Percentiles rank a stretch among this genome's conserved stretches.
Conservation (phyloP, 1,139 yeast species). For the Diutina ranongensis region DNA sequence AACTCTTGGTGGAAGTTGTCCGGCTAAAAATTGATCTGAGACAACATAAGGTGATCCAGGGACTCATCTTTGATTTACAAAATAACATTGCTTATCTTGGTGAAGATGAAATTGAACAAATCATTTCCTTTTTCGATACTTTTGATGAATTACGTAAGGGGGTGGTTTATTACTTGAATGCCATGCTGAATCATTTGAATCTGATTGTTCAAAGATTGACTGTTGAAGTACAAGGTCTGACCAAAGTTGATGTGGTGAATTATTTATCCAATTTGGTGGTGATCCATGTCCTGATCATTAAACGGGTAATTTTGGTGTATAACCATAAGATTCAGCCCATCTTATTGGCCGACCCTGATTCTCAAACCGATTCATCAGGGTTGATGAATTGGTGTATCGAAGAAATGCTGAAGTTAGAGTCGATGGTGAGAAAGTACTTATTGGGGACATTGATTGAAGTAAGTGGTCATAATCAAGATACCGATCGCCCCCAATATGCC, state of each 20-base stretch:
- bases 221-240: conserved; percentile 33
- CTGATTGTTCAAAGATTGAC: conserved; percentile 25
- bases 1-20: conserved; percentile 26
- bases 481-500: not conserved
- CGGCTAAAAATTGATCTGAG: conserved; percentile 28
- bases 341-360: not conserved
- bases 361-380: not conserved
- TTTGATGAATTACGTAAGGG: conserved; percentile 31
- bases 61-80: conserved; percentile 27
- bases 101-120: conserved; percentile 22
- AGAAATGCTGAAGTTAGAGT: conserved; percentile 2
- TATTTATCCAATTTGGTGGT: conserved; percentile 33
- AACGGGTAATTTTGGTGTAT: conserved; percentile 24
- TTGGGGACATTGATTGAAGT: conserved; percentile 5
- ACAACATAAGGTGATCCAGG: conserved; percentile 25
- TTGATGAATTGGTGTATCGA: conserved; percentile 4
- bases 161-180: conserved; percentile 23
- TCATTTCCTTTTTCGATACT: conserved; percentile 24
- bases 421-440: conserved; percentile 1
- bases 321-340: conserved; percentile 10
- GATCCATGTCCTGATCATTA: conserved; percentile 28
- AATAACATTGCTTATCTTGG: conserved; percentile 24
- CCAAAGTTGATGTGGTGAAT: conserved; percentile 34
- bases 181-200: conserved; percentile 25
- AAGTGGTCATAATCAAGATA: not conserved